These are phyloP conservation scores for carrot (Daucus carota) DNA, from an alignment of 129 eudicot species.

Conservation along the genomic window DH1_v3.0 NC_030381.2:46513001-46513500, in stretches of 20 bases:
- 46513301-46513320: conserved; percentile 88
- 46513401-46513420: conserved; percentile 55
- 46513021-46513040: neutral
- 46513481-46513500: neutral
- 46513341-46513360: conserved; percentile 94
- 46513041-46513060: neutral
- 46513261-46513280: conserved; percentile 63
- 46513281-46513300: conserved; percentile 82
- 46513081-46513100: conserved; percentile 2
- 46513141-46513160: neutral
- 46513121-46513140: neutral
- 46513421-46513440: conserved; percentile 57
- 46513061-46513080: neutral
- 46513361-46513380: conserved; percentile 64
- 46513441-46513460: conserved; percentile 27
- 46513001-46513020: too few relatives aligned
- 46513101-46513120: neutral
- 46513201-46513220: neutral
- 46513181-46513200: neutral
- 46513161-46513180: neutral
- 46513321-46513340: conserved; percentile 85
- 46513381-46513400: conserved; percentile 74
- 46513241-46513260: conserved; percentile 44
- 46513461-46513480: neutral
- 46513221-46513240: neutral